Evolutionary conservation across 352 stramenopile species (phyloP).

Genomic region (Pythium dissimile): DNA sequence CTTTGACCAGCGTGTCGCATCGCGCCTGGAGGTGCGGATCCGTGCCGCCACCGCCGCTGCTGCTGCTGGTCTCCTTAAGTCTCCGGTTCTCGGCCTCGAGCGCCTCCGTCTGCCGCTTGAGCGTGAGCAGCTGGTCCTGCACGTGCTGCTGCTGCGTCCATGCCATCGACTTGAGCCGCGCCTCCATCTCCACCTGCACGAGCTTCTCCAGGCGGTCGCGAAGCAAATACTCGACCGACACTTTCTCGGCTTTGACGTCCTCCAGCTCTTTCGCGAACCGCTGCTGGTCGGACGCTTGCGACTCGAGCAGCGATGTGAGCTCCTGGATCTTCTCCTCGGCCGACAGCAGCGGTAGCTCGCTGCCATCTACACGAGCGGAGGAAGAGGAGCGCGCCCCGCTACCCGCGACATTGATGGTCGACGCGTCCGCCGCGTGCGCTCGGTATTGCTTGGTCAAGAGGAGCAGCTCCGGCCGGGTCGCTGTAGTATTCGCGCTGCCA

Average conservation of each 20-base stretch:
- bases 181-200: conserved; percentile 78
- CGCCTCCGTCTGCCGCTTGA: conserved; percentile 43
- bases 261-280: conserved; percentile 77
- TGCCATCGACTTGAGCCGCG: conserved; percentile 42
- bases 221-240: conserved; percentile 84
- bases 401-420: conserved; percentile 10
- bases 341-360: conserved; percentile 38
- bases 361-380: background rate
- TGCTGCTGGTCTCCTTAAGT: conserved; percentile 24
- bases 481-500: background rate
- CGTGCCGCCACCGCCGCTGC: too few relatives aligned
- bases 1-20: conserved; percentile 89
- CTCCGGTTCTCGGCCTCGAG: conserved; percentile 51
- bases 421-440: conserved; percentile 27
- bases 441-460: conserved; percentile 71
- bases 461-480: conserved; percentile 32
- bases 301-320: conserved; percentile 59
- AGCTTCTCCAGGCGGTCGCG: conserved; percentile 81
- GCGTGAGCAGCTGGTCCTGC: conserved; percentile 30
- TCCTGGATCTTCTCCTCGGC: conserved; percentile 86
- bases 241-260: conserved; percentile 86
- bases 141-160: conserved; percentile 29
- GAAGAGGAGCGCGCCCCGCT: too few relatives aligned
- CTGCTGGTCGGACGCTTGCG: conserved; percentile 47
- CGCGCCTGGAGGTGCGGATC: conserved; percentile 49